These are phyloP conservation scores for Aspergillus luchuensis DNA, from an alignment of 2,329 filamentous ascomycete genomes.

Conservation along the genomic window DNA sequence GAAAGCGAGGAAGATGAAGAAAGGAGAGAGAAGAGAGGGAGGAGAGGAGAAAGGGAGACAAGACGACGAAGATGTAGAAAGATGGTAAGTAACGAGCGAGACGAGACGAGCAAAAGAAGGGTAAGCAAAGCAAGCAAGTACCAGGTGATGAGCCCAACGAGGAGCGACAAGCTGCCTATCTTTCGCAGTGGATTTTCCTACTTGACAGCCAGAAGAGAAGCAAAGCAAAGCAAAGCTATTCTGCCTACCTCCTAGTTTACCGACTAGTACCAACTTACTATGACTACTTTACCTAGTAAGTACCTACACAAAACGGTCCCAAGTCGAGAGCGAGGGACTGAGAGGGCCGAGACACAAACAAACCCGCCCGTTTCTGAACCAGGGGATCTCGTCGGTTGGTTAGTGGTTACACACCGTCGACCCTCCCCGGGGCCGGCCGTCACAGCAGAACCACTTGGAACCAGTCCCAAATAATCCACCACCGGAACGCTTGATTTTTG, in stretches of 20 bases:
- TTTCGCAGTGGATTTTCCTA: no score
- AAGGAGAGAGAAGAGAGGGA: conserved; percentile 14
- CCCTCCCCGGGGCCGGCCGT: conserved; percentile 19
- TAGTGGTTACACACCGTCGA: conserved; percentile 16
- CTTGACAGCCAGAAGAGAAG: not conserved
- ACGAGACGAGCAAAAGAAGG: not conserved
- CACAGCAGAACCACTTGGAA: conserved; percentile 16
- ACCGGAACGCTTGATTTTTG: not conserved
- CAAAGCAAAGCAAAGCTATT: not conserved
- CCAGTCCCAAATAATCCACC: not conserved
- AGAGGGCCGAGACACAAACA: conserved; percentile 23
- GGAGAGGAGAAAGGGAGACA: not conserved
- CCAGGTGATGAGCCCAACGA: no score
- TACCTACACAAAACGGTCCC: conserved; percentile 15
- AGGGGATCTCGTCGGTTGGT: conserved; percentile 19
- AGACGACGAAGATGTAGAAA: conserved; percentile 1
- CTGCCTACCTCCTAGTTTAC: no score
- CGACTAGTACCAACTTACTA: no score
- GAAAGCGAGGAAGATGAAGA: conserved; percentile 16
- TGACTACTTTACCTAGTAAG: not conserved
- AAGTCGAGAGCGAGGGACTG: conserved; percentile 24
- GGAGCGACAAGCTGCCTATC: no score
- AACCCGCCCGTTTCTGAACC: conserved; percentile 19
- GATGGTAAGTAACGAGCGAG: not conserved
- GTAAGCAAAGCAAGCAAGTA: no score